Percentiles rank a stretch among this genome's conserved stretches.
Evolutionary conservation across 805 yeast genomes (phyloP).

Genomic region (Starmerella etchellsii): DNA sequence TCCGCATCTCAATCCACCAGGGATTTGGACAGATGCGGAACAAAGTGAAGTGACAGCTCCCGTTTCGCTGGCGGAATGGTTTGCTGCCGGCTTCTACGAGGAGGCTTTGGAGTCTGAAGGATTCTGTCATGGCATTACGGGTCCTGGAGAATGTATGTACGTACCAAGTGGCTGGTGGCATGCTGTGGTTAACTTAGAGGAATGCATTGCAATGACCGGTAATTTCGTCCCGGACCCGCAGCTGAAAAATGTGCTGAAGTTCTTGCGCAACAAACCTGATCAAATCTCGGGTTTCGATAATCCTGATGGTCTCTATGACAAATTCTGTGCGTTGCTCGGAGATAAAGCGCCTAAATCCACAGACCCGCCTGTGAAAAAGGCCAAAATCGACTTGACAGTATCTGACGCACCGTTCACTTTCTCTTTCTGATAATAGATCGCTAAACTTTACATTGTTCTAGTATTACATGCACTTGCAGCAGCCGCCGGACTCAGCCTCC

Average conservation of each 20-base stretch:
- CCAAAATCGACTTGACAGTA: constrained; percentile 2
- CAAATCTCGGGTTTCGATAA: constrained; percentile 66
- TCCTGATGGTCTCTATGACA: constrained; percentile 46
- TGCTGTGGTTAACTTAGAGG: constrained; percentile 68
- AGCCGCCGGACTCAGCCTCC: constrained; percentile 12
- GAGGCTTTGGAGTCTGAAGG: constrained; percentile 38
- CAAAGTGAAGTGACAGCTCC: constrained; percentile 88
- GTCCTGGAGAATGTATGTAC: constrained; percentile 71
- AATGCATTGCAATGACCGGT: constrained; percentile 65
- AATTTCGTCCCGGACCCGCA: constrained; percentile 64
- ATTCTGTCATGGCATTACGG: constrained; percentile 58
- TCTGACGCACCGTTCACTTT: constrained; percentile 11
- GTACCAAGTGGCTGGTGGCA: constrained; percentile 99
- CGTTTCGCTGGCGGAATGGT: constrained; percentile 88
- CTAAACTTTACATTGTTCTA: not conserved
- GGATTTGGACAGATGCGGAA: constrained; percentile 60
- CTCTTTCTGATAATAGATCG: constrained; percentile 5
- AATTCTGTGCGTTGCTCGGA: constrained; percentile 43
- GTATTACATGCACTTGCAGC: constrained; percentile 17
- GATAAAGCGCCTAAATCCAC: constrained; percentile 29
- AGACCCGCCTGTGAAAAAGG: constrained; percentile 10
- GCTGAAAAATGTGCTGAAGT: constrained; percentile 48
- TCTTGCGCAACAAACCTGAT: constrained; percentile 49
- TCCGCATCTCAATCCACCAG: constrained; percentile 66
- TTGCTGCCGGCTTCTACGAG: constrained; percentile 64